These are phyloP conservation scores for Misopates orontium DNA, from an alignment of 257 asterid genomes.

Conservation along the genomic window DNA sequence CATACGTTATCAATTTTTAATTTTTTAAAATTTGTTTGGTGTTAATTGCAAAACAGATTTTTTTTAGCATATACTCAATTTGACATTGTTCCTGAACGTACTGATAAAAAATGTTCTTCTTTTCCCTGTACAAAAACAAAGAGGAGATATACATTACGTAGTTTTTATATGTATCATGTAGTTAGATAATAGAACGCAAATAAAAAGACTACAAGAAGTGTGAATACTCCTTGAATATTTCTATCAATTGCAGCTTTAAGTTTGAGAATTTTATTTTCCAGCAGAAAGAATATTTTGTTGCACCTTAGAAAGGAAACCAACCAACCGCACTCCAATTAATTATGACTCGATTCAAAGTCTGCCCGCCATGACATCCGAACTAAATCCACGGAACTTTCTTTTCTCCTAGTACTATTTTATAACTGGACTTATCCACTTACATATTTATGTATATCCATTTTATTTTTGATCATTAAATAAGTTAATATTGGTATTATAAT, in stretches of 20 bases:
- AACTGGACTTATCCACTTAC: conserved; percentile 9
- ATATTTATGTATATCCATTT: not conserved
- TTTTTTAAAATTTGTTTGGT: too few relatives aligned
- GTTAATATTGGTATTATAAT: not conserved
- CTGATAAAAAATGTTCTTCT: too few relatives aligned
- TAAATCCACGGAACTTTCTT: conserved; percentile 16
- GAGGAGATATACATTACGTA: too few relatives aligned
- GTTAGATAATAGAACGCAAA: too few relatives aligned
- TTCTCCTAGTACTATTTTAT: conserved; percentile 1
- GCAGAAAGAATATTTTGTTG: conserved; percentile 19
- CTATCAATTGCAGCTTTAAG: not conserved
- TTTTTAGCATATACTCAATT: too few relatives aligned
- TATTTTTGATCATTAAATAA: not conserved
- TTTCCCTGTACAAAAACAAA: too few relatives aligned
- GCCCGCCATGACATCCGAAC: conserved; percentile 26
- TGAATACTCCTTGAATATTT: not conserved
- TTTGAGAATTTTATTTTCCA: too few relatives aligned
- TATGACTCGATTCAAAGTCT: conserved; percentile 35
- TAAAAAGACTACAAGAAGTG: not conserved
- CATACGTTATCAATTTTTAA: too few relatives aligned
- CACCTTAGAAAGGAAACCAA: conserved; percentile 27
- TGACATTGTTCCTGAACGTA: too few relatives aligned
- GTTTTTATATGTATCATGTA: too few relatives aligned
- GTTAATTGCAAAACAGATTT: too few relatives aligned
- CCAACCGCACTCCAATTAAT: conserved; percentile 16